Base-by-base conservation (phyloP, 2,329 filamentous ascomycete species). In the Decorospora gaudefroyi region DNA sequence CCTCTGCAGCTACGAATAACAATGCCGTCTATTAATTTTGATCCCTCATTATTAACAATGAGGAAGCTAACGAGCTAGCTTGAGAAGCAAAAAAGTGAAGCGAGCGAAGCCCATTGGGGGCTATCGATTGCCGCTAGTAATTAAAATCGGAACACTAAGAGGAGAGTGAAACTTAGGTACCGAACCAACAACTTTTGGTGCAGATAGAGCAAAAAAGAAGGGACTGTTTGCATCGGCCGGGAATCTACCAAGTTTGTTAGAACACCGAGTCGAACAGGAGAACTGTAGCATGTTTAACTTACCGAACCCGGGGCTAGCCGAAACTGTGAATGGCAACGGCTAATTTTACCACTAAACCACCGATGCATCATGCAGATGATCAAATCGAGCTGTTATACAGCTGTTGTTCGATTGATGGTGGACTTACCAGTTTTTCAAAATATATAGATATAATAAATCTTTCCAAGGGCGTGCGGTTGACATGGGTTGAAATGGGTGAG, bases 291-390 rank as follows among this genome's bases (percentile, higher is more conserved):
- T 6, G 21, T 10, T 6, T 23, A 10, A 6, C 21, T 6, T 23
- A 23, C 21, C 55, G 55, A 59, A 59, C 53, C 53, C 55, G 55
- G 55, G 55, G 55, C 55, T 59, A 59, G 55, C 55, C 55, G 55
- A 58, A 46, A 36, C 37, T 39, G 37, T 35, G 15, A 30, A 37
- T 59, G 55, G 55, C 55, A 59, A 59, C 55, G 55, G 55, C 55
- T 59, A 59, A 59, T 59, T 59, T 59, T 59, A 59, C 55, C 55
- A 59, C 55, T 59, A 59, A 59, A 59, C 55, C 35, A 39, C 34
- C 42, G 29, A 45, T 39, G 40, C 40, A 19, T 35, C 22, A 45
- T 39, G 40, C 40, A 19, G 16, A 16, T 27, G 31, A 21, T 29
- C 12, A 19, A 8, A 40, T 16, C 23, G n/a, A n/a, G n/a, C n/a